Base-by-base conservation (phyloP, 495 filamentous ascomycete genomes). In the Xylaria venustula region DNA sequence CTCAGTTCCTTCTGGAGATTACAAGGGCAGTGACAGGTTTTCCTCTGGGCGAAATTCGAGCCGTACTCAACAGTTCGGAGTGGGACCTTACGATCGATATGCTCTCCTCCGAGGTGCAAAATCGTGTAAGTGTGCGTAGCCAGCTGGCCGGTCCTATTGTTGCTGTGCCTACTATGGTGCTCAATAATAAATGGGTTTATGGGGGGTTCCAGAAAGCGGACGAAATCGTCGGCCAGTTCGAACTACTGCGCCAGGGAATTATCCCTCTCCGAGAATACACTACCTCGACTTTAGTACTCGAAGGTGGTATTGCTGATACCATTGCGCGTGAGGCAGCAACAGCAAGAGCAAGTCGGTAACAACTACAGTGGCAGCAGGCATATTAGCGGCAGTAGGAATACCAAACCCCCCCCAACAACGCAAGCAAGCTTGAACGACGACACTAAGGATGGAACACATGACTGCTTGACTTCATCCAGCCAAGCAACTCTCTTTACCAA, bases 141-240 rank as follows among this genome's bases (percentile, higher is more conserved):
- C 65, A 67, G 53, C 74, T 81, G 34, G 76, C 80, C 41, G 83
- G 95, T 36, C 79, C 72, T 26, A 62, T 62, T 42, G 53, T 57
- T 46, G 92, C 89, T 0, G 91, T 95, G 65, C 92, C 92, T 14
- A 87, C 90, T 66, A 90, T 89, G 63, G 84, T 84, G 15, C 74
- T 93, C 19, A 86, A 92, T 64, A 84, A 79, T 0, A 79, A 79
- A 67, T 90, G 85, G 71, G 79, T 83, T 46, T 77, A 92, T 54
- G 85, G 87, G 25, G 89, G 90, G 4, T 87, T 85, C 44, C 87
- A 92, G 76, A 82, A 85, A 67, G 54, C 62, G 26, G 69, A 57
- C 9, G 74, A 78, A 0, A 77, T 78, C 54, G 46, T 76, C 44
- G 62, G 63, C 2, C 54, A 81, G 52, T 80, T 84, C 66, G 79